Evolutionary conservation across 2,329 filamentous ascomycete species (phyloP), one percentile per base, ranked within the genome.

Genomic region (Balansia obtecta): DNA sequence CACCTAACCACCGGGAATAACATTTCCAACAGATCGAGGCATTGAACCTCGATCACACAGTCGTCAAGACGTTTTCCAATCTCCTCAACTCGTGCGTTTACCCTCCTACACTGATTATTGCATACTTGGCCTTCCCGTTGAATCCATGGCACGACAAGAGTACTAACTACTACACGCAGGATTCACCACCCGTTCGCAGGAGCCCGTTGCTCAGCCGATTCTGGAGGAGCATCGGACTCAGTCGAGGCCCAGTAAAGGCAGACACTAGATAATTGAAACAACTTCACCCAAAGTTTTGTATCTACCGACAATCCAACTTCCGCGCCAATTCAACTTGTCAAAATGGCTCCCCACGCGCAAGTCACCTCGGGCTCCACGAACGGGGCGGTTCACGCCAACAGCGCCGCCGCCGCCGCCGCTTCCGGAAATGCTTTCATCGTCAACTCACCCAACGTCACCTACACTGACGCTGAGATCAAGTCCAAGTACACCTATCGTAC

Each of bases 21-120:
- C 41, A 50, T 53, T 52, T 48, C 54, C 55, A 48, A 45, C 56
- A 53, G 76, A 78, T 77, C 77, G 76, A 78, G 75, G 65, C 60
- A 56, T 54, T 61, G 57, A 60, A 50, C 63, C 66, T 70, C 82
- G 80, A 73, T 85, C 82, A 72, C 70, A 65, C 64, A 69, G 68
- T 71, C 83, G 85, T 79, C 88, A 95, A 87, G 75, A 95, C 88
- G 90, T 96, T 95, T 85, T 91, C 89, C 78, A 96, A 95, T 75
- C 85, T 94, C 63, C 85, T 96, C 62, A 93, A 93, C 81, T 95
- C 89, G 90, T 95, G 80, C 70, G 88, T 66, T 16, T 59, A 34
- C 9, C 15, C 22, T 15, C 41, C 16, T n/a, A 9, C 11, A 12
- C 16, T 38, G 11, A 15, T 11, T 12, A 10, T 16, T 9, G 38